Evolutionary conservation across 2,329 filamentous ascomycete genomes (phyloP), one percentile per base, ranked within the genome.

Genomic region (Onygena corvina): DNA sequence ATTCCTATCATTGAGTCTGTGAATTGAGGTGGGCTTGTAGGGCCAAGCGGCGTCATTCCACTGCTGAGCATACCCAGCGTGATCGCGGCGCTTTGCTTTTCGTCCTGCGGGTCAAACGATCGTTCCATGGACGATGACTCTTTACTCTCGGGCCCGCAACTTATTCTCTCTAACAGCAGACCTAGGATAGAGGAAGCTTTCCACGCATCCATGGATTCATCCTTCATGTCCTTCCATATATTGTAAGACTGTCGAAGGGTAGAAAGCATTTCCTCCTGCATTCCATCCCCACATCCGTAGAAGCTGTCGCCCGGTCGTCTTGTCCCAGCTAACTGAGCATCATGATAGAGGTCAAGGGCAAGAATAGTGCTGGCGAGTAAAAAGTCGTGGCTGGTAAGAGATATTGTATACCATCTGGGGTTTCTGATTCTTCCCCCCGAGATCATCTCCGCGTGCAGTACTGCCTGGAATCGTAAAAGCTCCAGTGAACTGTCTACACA

Each of bases 401-500:
- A 84, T 29, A 80, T 82, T 50, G 93, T 80, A 59, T 84, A 86
- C 78, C 84, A 90, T 58, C 81, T 81, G 60, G 88, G 79, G 21
- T 79, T 79, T 25, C 81, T 76, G 48, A 95, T 66, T 21, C 84
- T 77, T 18, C 86, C 86, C 38, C 76, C 27, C 78, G 1, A 80
- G 76, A 84, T 79, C 2, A 82, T 83, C 63, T 94, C 88, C 23
- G 76, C 71, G 60, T 90, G 76, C 11, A 95, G 72, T 12, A 82
- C 84, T 29, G 78, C 75, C 60, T 96, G 80, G 57, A 90, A 86
- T 20, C 77, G 74, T 34, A 98, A 73, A 44, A 93, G 80, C 56
- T 84, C 81, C 73, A 95, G 75, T 0, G 88, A 86, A 1, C 89
- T 85, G 59, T 94, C 87, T 34, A 96, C 83, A 54, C 87, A 92